These are phyloP conservation scores for Pugionium dolabratum DNA, from an alignment of 345 rosid genomes.

Conservation along the genomic window DNA sequence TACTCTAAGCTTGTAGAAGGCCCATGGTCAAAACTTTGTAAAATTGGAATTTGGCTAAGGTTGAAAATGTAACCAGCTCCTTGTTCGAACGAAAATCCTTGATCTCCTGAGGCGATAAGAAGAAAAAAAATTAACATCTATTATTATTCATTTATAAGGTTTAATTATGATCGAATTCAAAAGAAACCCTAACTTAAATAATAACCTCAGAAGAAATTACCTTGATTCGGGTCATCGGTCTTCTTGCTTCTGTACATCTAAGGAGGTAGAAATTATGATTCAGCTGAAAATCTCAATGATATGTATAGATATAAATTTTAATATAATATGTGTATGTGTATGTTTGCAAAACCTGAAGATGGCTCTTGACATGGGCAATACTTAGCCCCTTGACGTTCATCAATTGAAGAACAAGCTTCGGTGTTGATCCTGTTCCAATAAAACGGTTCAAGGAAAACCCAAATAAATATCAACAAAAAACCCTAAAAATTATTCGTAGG, in stretches of 20 bases:
- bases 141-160: background rate
- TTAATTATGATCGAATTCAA: constrained; percentile 1
- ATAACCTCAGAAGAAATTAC: constrained; percentile 36
- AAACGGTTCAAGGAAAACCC: constrained; percentile 17
- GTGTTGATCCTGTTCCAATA: constrained; percentile 68
- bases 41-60: constrained; percentile 64
- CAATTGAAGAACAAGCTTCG: constrained; percentile 76
- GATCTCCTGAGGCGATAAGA: constrained; percentile 42
- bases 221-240: constrained; percentile 53
- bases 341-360: constrained; percentile 64
- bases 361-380: constrained; percentile 88
- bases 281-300: background rate
- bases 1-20: constrained; percentile 48
- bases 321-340: background rate
- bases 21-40: constrained; percentile 55
- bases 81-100: constrained; percentile 49
- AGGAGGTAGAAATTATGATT: constrained; percentile 6
- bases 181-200: constrained; percentile 39
- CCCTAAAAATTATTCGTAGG: constrained; percentile 30
- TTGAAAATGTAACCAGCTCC: constrained; percentile 54
- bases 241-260: constrained; percentile 84
- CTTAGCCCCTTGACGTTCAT: constrained; percentile 79
- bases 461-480: constrained; percentile 30
- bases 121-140: background rate
- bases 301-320: background rate